phyloP scores from a whole-genome alignment of 2,329 filamentous ascomycete species.

The Microsporum ferrugineum region DNA sequence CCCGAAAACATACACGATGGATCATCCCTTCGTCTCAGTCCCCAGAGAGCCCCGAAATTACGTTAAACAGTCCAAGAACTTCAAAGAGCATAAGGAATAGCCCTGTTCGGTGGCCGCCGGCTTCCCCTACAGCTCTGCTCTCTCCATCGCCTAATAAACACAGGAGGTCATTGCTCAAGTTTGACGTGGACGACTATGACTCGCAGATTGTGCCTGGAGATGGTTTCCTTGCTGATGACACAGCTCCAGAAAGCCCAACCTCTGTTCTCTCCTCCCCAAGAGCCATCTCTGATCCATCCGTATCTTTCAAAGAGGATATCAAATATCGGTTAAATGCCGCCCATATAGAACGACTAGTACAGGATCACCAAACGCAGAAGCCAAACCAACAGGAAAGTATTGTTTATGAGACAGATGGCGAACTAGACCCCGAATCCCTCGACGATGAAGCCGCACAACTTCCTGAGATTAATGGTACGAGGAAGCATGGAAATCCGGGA shows the following conservation, averaged over 20 bases:
- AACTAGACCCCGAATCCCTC: slow-evolving; percentile 26
- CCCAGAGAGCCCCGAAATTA: slow-evolving; percentile 31
- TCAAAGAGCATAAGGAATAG: not conserved
- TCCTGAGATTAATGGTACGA: not conserved
- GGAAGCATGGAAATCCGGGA: not conserved
- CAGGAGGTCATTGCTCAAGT: not conserved
- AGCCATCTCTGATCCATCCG: not conserved
- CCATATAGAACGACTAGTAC: not conserved
- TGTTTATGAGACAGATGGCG: slow-evolving; percentile 34
- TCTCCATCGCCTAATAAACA: not conserved
- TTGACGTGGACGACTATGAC: not conserved
- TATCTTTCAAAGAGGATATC: not conserved
- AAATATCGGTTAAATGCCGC: not conserved
- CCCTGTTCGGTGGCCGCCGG: not conserved
- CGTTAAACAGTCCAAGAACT: slow-evolving; percentile 10
- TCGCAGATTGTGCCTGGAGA: not conserved
- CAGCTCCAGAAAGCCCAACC: not conserved
- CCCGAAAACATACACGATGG: slow-evolving; percentile 22
- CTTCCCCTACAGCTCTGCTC: not conserved
- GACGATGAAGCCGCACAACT: slow-evolving; percentile 16
- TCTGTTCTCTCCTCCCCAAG: slow-evolving; percentile 3
- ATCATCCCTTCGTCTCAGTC: slow-evolving; percentile 36
- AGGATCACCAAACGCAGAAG: not conserved
- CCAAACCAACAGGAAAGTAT: slow-evolving; percentile 14
- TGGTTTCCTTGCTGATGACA: not conserved